Evolutionary conservation across 768 basidiomycete species (phyloP), one percentile per base, ranked within the genome.

Genomic region (Sutorius australiensis): DNA sequence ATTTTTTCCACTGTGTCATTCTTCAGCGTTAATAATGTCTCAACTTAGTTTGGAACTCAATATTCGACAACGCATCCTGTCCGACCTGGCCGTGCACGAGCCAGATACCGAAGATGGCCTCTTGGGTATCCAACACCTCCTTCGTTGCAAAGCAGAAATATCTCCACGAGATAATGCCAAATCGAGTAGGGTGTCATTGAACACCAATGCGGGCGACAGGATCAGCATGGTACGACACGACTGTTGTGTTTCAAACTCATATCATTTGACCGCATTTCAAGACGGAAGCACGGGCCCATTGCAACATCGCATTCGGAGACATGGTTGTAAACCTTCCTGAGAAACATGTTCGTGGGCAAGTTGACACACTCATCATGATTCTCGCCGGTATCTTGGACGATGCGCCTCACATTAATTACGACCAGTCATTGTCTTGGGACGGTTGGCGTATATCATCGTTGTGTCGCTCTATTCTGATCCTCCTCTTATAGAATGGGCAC

Each of bases 301-400:
- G 85, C 70, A 88, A 87, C 57, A 86, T 91, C 55, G 89, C 89
- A 2, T 93, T 92, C 58, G 89, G 87, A 34, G 84, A 92, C 63
- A 76, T 92, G 48, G 80, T 89, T 16, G 70, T 83, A 50, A 84
- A 84, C 62, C 79, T 86, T 55, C 76, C 86, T 0, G 73, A 82
- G 36, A 62, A 68, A 7, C 77, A 81, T 58, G 75, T 87, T 30
- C 66, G 65, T 11, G 69, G 72, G n/a, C 78, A 78, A 28, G 75
- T 80, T 39, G 76, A 80, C 57, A 75, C 74, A 16, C 61, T 86
- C 19, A 71, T 89, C 40, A 76, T 80, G 4, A 76, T 80, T 7
- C 78, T 94, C 21, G 66, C 86, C 17, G 84, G 83, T 59, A 75
- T 92, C 27, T 74, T 93, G 32, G 75, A 75, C 33, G 88, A 91